Evolutionary conservation across 2,329 filamentous ascomycete species (phyloP), one percentile per base, ranked within the genome.

Genomic region (Erysiphe pulchra): DNA sequence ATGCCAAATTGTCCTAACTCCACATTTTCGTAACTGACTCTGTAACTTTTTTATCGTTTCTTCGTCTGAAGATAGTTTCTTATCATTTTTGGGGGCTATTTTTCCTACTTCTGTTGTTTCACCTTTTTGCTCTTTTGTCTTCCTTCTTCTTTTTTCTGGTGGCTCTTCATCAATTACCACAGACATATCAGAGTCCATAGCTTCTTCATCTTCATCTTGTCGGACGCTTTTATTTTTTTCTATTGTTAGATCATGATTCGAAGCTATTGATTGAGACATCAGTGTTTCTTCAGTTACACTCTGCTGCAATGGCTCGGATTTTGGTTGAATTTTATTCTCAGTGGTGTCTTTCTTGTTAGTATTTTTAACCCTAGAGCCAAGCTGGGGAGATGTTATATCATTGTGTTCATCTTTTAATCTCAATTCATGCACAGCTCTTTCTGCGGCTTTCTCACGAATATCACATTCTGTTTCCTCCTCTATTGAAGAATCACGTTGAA

Each of bases 1-100:
- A 44, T 71, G 73, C 87, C 90, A 98, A 49, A 94, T 72, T 59
- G 94, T 95, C 45, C 84, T 79, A 46, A 94, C 74, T 30, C 87
- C 87, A 56, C 87, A 98, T 61, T 94, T 93, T 41, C 78, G 63
- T 7, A 98, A 70, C 61, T 87, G 84, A 9, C 75, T 73, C 62
- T 95, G 87, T 3, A 95, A 67, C 43, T 77, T 80, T 61, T 93
- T 95, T 57, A 94, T 80, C 59, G 92, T 81, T 3, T 72, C 75
- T 48, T 83, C 74, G 49, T 85, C 71, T 62, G 56, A 2, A 10
- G 60, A 44, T 44, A 50, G 38, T 44, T 53, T 31, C 16, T 48
- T n/a, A 2, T n/a, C 13, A n/a, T 38, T 17, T 38, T n/a, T 16
- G 5, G 36, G 11, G 6, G 10, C 10, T 32, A 1, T 32, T 33